Evolutionary conservation across 108 stramenopile species (phyloP).

Genomic region (Fragilaria crotonensis): DNA sequence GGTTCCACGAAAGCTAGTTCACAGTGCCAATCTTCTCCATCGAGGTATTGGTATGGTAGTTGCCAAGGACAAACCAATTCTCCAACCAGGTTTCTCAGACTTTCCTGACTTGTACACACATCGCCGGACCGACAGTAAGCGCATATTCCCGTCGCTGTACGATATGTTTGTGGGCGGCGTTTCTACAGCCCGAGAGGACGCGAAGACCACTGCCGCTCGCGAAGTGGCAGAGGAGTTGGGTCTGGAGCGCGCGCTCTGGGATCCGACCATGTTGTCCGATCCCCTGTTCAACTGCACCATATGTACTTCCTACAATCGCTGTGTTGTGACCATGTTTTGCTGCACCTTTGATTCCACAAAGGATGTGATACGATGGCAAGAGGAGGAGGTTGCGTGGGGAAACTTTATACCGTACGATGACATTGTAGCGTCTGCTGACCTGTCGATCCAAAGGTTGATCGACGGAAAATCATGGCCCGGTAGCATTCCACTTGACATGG

Average conservation of each 20-base stretch:
- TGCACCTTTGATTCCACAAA: constrained; percentile 33
- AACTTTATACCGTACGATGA: constrained; percentile 54
- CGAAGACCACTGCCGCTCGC: constrained; percentile 48
- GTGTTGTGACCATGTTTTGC: constrained; percentile 58
- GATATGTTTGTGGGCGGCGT: constrained; percentile 87
- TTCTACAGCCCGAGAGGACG: constrained; percentile 39
- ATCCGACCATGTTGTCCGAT: constrained; percentile 18
- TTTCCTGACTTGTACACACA: constrained; percentile 52
- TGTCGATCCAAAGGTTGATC: constrained; percentile 45
- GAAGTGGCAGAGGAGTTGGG: constrained; percentile 79
- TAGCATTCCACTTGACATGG: neutral
- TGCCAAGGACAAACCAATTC: constrained; percentile 29
- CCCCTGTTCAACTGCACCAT: constrained; percentile 53
- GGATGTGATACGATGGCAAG: constrained; percentile 50
- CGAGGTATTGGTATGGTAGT: constrained; percentile 71
- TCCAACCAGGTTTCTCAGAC: neutral
- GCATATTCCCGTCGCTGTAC: constrained; percentile 72
- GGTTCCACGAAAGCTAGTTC: constrained; percentile 60
- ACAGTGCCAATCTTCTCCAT: constrained; percentile 61
- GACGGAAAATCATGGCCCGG: neutral
- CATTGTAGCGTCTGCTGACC: constrained; percentile 33
- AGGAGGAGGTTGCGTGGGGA: constrained; percentile 83
- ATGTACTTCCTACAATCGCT: constrained; percentile 75
- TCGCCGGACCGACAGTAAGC: constrained; percentile 55
- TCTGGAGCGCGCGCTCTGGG: constrained; percentile 27